These are phyloP conservation scores for Chytriomyces sp. DNA, from an alignment of 192 early-diverging fungal genomes.

Conservation along the genomic window DNA sequence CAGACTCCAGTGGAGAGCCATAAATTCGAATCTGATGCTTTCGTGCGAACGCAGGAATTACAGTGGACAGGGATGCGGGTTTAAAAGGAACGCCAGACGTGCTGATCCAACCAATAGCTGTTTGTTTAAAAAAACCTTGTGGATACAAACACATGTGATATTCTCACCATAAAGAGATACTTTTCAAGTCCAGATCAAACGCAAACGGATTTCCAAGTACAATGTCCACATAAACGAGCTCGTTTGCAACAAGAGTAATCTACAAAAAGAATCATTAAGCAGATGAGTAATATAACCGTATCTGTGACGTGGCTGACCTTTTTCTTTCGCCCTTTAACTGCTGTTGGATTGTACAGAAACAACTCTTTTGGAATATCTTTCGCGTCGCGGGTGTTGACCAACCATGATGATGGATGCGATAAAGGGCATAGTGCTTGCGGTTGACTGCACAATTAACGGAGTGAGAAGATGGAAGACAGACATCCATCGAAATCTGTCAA, in stretches of 20 bases:
- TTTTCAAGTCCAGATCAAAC: constrained; percentile 78
- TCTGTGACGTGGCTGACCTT: constrained; percentile 31
- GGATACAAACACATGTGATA: background rate
- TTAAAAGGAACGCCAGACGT: constrained; percentile 68
- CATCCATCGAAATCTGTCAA: background rate
- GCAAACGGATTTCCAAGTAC: constrained; percentile 77
- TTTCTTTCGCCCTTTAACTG: constrained; percentile 61
- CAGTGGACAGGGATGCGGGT: constrained; percentile 59
- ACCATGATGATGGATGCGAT: constrained; percentile 54
- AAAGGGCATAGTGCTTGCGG: constrained; percentile 63
- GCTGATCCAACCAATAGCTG: constrained; percentile 34
- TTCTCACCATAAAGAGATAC: constrained; percentile 42
- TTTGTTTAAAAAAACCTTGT: background rate
- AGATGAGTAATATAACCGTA: constrained; percentile 7
- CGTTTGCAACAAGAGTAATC: constrained; percentile 67
- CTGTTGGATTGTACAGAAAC: constrained; percentile 84
- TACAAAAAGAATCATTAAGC: constrained; percentile 21
- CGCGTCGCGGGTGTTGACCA: constrained; percentile 28
- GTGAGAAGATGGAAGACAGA: background rate
- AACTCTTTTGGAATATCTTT: constrained; percentile 54
- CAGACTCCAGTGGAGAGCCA: constrained; percentile 64
- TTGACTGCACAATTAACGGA: constrained; percentile 42
- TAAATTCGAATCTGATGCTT: constrained; percentile 67
- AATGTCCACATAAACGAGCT: constrained; percentile 72
- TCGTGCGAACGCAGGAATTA: constrained; percentile 68